A percentile compares a stretch with the other conserved stretches of the same genome.
Evolutionary conservation across 2,329 filamentous ascomycete species (phyloP).

Genomic region (Cordyceps sp.): DNA sequence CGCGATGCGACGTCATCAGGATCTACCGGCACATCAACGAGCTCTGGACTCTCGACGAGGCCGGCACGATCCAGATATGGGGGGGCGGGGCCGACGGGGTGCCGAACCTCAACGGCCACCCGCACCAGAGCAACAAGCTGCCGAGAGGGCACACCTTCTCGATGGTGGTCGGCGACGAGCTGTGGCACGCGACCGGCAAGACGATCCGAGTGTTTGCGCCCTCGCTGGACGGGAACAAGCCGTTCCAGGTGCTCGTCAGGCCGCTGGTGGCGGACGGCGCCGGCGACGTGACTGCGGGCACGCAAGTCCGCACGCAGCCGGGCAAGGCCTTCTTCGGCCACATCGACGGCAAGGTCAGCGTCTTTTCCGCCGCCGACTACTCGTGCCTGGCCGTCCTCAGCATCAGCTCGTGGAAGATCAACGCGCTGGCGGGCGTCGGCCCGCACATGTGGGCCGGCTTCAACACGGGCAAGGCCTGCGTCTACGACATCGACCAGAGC

Average conservation of each 20-base stretch:
- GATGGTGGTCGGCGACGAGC: slow-evolving; percentile 63
- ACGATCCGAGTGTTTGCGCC: slow-evolving; percentile 75
- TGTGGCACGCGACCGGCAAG: slow-evolving; percentile 82
- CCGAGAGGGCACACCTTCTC: slow-evolving; percentile 76
- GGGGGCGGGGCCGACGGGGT: slow-evolving; percentile 53
- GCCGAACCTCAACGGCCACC: slow-evolving; percentile 58
- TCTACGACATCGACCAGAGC: slow-evolving; percentile 70
- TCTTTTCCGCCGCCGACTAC: slow-evolving; percentile 72
- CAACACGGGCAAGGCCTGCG: slow-evolving; percentile 83
- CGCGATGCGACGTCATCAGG: slow-evolving; percentile 61
- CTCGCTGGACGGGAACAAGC: slow-evolving; percentile 45
- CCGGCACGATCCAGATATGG: slow-evolving; percentile 78
- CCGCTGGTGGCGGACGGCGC: slow-evolving; percentile 56
- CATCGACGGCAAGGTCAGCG: slow-evolving; percentile 79
- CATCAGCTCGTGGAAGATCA: slow-evolving; percentile 91
- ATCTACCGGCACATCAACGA: slow-evolving; percentile 79
- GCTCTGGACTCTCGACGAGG: slow-evolving; percentile 87
- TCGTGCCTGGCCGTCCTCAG: slow-evolving; percentile 65
- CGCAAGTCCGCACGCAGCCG: slow-evolving; percentile 55
- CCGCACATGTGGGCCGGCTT: slow-evolving; percentile 82
- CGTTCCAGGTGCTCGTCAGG: slow-evolving; percentile 59
- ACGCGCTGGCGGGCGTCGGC: slow-evolving; percentile 65
- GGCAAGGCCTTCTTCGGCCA: slow-evolving; percentile 83
- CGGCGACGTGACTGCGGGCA: slow-evolving; percentile 76
- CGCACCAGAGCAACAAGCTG: slow-evolving; percentile 57